Percentiles rank a stretch among this genome's conserved stretches.
Conservation (phyloP, 106 monocot genomes). For the Phalaenopsis equestris region DNA sequence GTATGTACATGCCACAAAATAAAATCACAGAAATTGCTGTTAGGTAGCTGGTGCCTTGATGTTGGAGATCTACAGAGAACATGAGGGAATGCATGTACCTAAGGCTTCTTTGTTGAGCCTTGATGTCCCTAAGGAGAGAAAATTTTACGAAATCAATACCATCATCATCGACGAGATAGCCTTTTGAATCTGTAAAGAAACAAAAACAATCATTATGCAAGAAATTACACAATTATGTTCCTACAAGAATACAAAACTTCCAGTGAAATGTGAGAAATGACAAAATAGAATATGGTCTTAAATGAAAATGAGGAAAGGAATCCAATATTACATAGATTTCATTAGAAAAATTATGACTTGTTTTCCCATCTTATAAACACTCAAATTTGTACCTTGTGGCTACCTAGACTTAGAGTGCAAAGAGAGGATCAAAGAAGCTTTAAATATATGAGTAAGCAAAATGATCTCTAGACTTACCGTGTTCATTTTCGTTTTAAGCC, state of each 20-base stretch:
- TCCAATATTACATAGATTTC: neutral
- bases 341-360: neutral
- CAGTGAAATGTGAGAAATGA: neutral
- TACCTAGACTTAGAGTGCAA: neutral
- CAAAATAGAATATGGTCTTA: neutral
- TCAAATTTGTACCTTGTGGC: neutral
- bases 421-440: neutral
- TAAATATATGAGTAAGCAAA: neutral
- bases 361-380: neutral
- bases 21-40: neutral
- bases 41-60: neutral
- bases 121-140: constrained; percentile 83
- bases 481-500: too few species aligned
- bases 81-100: constrained; percentile 37
- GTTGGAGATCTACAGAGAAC: constrained; percentile 3
- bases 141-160: constrained; percentile 93
- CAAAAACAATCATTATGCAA: constrained; percentile 3
- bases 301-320: neutral
- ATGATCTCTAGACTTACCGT: too few species aligned
- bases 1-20: neutral
- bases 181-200: constrained; percentile 76
- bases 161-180: constrained; percentile 90
- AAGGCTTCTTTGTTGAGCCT: constrained; percentile 86
- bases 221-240: neutral
- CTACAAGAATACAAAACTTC: neutral